These are phyloP conservation scores for Boletus sp. DNA, from an alignment of 1,284 basidiomycete species.

Conservation along the genomic window DNA sequence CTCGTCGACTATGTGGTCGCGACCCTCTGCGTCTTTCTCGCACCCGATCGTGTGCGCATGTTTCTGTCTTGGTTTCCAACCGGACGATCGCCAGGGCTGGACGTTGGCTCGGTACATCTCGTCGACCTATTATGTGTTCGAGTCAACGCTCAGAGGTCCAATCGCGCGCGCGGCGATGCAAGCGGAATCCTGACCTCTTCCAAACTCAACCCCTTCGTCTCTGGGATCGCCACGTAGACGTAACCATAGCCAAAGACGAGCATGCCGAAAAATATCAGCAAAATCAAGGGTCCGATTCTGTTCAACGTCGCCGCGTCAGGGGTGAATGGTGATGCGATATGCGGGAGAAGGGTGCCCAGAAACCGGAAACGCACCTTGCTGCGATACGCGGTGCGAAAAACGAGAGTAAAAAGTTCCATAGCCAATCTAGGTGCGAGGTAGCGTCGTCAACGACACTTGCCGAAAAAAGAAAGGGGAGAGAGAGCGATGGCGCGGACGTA, in stretches of 20 bases:
- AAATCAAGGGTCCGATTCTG: conserved; percentile 74
- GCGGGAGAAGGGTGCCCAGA: no score
- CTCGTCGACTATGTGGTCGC: conserved; percentile 1
- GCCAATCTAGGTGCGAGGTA: conserved; percentile 45
- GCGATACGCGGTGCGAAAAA: conserved; percentile 60
- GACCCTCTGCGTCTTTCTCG: conserved; percentile 15
- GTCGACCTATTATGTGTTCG: conserved; percentile 27
- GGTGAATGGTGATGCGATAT: no score
- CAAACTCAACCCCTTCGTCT: conserved; percentile 30
- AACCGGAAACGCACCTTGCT: conserved; percentile 40
- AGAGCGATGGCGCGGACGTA: conserved; percentile 29
- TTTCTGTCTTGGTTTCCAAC: conserved; percentile 25
- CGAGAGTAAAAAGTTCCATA: conserved; percentile 62
- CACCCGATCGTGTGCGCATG: conserved; percentile 5
- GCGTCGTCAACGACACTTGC: neutral
- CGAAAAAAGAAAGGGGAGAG: no score
- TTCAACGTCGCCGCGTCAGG: neutral
- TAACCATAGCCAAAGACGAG: conserved; percentile 68
- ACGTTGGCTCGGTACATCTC: conserved; percentile 31
- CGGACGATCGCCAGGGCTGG: conserved; percentile 24
- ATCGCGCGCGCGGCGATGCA: neutral
- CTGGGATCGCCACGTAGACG: conserved; percentile 44
- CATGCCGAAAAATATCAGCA: conserved; percentile 78
- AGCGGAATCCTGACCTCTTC: conserved; percentile 25
- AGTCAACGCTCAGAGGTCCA: no score